Base-by-base conservation (phyloP, 768 basidiomycete species). In the Cystobasidium onofrii region DNA sequence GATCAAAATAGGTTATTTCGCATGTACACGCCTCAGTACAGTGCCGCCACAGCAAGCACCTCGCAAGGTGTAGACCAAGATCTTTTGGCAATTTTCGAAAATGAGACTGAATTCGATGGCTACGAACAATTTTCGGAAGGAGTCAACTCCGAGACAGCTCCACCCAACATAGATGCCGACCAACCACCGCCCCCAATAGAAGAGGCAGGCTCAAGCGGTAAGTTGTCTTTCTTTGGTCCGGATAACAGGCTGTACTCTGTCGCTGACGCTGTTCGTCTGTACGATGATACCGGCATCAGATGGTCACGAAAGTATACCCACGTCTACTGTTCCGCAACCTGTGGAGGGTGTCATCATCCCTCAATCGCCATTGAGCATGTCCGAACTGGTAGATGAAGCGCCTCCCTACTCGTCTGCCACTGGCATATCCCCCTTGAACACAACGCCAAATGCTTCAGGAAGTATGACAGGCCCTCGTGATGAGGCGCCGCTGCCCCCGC, bases 21-120 rank as follows among this genome's bases (percentile, higher is more conserved):
- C 25, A 46, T 60, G 25, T 63, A 23, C 15, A 63, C 20, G 20
- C 20, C 34, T 3, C 57, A 61, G 23, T 31, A 61, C 17, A 61
- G 36, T 18, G 65, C 65, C 27, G 12, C 54, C 2, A 36, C 10
- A 34, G n/a, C 39, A 46, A 52, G 20, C 20, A 52, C 27, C 20
- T 9, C 33, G 17, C 36, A n/a, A 29, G 43, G 18, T 23, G 15
- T 60, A 20, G 31, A 71, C 36, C 4, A 6, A 10, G n/a, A 46
- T n/a, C 36, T 71, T 10, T 43, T 63, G 36, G 6, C n/a, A 3
- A 34, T 41, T 10, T 71, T 71, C 55, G 39, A 66, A 13, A 27
- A 33, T 23, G 77, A 78, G 25, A 76, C 74, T 3, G 78, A 79
- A 66, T 78, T 73, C 31, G 78, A 79, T 29, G 78, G 78, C 10